These are phyloP conservation scores for Coccomyxa sp. DNA, from an alignment of 139 green algal species.

Conservation along the genomic window DNA sequence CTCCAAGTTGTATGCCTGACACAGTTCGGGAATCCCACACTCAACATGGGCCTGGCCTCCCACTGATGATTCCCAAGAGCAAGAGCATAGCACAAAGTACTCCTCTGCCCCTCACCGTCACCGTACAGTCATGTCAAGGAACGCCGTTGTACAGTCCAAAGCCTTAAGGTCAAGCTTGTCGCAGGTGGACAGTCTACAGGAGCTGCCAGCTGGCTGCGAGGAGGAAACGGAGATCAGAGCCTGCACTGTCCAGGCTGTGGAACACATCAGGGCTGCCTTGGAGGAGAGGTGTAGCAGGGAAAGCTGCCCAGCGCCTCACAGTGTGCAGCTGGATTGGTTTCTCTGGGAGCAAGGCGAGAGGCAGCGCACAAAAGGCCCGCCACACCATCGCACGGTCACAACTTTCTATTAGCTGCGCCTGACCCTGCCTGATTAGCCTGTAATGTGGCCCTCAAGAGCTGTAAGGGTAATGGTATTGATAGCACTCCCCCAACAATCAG, in stretches of 20 bases:
- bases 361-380: conserved; percentile 26
- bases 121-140: no score
- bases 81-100: no score
- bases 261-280: conserved; percentile 42
- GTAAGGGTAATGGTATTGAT: no score
- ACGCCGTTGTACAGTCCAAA: no score
- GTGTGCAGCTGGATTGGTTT: conserved; percentile 79
- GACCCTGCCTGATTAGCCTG: not conserved
- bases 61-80: no score
- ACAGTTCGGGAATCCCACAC: no score
- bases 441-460: no score
- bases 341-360: conserved; percentile 77
- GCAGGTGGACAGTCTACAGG: conserved; percentile 33
- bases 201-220: conserved; percentile 19
- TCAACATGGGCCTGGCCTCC: no score
- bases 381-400: conserved; percentile 71
- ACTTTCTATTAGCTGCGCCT: conserved; percentile 2
- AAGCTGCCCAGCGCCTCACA: conserved; percentile 6
- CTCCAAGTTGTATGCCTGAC: no score
- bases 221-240: conserved; percentile 77
- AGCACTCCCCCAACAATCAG: no score
- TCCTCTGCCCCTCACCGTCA: no score
- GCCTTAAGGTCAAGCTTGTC: conserved; percentile 9
- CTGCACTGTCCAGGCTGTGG: conserved; percentile 60
- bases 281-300: conserved; percentile 8